Conservation (phyloP, 208 protist species). For the Crithidia acanthocephali region DNA sequence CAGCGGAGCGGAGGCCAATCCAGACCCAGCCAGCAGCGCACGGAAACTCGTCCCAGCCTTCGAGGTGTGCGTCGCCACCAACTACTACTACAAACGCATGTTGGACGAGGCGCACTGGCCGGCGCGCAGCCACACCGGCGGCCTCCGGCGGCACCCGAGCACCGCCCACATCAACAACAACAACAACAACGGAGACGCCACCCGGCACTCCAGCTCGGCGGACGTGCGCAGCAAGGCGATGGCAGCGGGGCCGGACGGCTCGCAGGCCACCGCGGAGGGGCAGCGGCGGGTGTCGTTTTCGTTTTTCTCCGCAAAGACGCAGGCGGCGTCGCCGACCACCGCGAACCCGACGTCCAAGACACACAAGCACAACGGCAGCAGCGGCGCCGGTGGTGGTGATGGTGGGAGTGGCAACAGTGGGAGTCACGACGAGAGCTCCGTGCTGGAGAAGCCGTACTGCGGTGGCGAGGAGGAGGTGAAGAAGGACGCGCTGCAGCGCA, state of each 20-base stretch:
- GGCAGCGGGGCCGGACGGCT: not conserved
- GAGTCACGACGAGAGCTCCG: slow-evolving; percentile 1
- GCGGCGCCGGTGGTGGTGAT: too few relatives aligned
- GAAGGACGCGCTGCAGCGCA: slow-evolving; percentile 12
- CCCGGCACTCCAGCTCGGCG: slow-evolving; percentile 3
- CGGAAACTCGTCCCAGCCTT: slow-evolving; percentile 35
- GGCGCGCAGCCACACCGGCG: not conserved
- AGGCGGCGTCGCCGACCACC: not conserved
- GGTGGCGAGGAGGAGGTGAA: slow-evolving; percentile 48
- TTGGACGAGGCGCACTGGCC: slow-evolving; percentile 37
- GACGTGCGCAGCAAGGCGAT: slow-evolving; percentile 1
- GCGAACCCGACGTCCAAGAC: not conserved
- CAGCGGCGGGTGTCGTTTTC: not conserved
- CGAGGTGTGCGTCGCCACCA: slow-evolving; percentile 56
- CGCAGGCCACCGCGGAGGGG: not conserved
- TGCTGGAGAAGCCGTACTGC: slow-evolving; percentile 49
- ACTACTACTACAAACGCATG: slow-evolving; percentile 69
- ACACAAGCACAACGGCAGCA: slow-evolving; percentile 1
- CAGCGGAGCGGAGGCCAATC: not conserved
- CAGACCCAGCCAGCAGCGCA: not conserved
- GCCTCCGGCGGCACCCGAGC: not conserved
- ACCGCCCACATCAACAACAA: not conserved
- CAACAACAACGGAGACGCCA: not conserved
- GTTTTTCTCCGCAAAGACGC: not conserved
- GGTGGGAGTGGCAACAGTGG: not conserved